Base-by-base conservation (phyloP, 331 rosid species). In the Telfairia occidentalis region DNA sequence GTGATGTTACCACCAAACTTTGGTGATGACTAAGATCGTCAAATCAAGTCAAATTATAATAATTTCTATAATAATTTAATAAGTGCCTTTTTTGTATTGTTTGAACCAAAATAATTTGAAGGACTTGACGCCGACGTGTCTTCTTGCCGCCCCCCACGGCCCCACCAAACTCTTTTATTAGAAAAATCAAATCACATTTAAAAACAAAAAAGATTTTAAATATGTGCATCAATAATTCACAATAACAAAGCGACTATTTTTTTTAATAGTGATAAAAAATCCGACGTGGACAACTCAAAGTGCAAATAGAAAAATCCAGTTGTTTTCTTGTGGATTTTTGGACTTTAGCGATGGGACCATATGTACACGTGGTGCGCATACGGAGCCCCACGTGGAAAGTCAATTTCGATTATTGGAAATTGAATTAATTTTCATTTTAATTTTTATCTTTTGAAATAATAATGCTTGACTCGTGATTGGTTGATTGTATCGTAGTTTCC, bases 121-220 rank as follows among this genome's bases (percentile, higher is more conserved):
- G 48, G 71, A 9, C 42, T 64, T 35, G 71, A 64, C 30, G 32
- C 72, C 32, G 24, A 65, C 50, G 72, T 40, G 73, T 61, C 21
- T 23, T 23, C 73, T 40, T 67, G 40, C 73, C 73, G 35, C 73
- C 53, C 18, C 18, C 35, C 53, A 24, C 21, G 73, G 73, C 73
- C 73, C 73, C 73, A 12, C 73, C 73, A 38, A 3, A 40, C 35
- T 67, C 53, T 67, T 63, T 23, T 67, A 67, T 67, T 42, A 67
- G 6, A 67, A 40, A 66, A 67, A 67, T 67, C 53, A 5, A 67
- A 5, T 67, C 53, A 12, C 34, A 35, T 67, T 67, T 67, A 13
- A 4, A 30, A 15, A 30, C 26, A 26, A 3, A 30, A 54, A 7
- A 54, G 7, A 21, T 54, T n/a, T n/a, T 66, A 66, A 19, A 37